Conservation (phyloP, 2,329 filamentous ascomycete genomes). For the Fusarium mundagurra region DNA sequence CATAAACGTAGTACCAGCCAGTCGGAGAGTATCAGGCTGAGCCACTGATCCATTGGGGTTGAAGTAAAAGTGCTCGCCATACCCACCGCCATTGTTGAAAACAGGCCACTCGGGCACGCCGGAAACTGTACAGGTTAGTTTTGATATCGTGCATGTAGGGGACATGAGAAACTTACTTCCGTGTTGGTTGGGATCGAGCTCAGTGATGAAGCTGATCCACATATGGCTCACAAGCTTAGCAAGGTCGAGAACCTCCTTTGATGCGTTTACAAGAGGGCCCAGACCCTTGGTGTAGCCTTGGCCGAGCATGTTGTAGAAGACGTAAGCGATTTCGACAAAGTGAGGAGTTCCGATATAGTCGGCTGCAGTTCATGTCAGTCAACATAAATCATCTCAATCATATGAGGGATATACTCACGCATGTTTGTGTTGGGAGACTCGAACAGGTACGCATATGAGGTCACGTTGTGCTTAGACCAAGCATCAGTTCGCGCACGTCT, state of each 20-base stretch:
- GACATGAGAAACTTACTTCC: slow-evolving; percentile 9
- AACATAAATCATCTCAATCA: rapidly evolving
- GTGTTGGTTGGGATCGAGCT: slow-evolving; percentile 51
- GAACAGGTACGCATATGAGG: slow-evolving; percentile 65
- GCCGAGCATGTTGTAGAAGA: slow-evolving; percentile 63
- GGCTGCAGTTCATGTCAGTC: neutral
- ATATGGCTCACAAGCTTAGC: slow-evolving; percentile 52
- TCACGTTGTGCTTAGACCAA: slow-evolving; percentile 58
- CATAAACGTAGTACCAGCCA: slow-evolving; percentile 33
- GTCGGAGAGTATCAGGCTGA: slow-evolving; percentile 32
- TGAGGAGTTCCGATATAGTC: slow-evolving; percentile 40
- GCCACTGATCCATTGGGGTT: slow-evolving; percentile 30
- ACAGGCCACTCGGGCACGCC: slow-evolving; percentile 28
- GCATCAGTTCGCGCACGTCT: slow-evolving; percentile 63
- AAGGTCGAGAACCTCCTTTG: slow-evolving; percentile 49
- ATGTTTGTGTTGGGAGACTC: slow-evolving; percentile 46
- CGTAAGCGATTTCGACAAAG: slow-evolving; percentile 47
- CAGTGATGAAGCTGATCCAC: slow-evolving; percentile 53
- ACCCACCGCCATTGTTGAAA: slow-evolving; percentile 28
- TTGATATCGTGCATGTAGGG: rapidly evolving
- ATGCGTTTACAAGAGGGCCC: slow-evolving; percentile 52
- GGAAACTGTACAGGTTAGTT: slow-evolving; percentile 12
- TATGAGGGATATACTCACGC: neutral
- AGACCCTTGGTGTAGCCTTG: slow-evolving; percentile 42
- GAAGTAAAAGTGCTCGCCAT: slow-evolving; percentile 37